Evolutionary conservation across 2,329 filamentous ascomycete species (phyloP).

Genomic region (Raffaelea ambrosiae): DNA sequence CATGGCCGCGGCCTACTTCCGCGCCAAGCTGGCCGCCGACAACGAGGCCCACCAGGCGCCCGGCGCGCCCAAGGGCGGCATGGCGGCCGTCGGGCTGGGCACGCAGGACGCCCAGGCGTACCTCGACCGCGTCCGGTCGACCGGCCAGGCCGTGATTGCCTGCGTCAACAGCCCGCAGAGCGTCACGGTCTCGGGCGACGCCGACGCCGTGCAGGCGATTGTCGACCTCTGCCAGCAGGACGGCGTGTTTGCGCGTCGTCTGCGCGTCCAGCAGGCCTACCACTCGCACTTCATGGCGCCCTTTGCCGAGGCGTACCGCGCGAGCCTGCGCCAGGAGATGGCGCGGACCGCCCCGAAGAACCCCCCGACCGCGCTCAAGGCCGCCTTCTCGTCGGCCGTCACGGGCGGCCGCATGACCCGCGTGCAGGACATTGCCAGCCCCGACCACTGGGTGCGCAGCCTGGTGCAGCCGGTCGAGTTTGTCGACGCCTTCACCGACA

Average conservation of each 20-base stretch:
- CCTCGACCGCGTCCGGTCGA: constrained; percentile 22
- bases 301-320: constrained; percentile 14
- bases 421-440: background rate
- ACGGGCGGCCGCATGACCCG: background rate
- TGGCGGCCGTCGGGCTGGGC: constrained; percentile 46
- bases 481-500: constrained; percentile 25
- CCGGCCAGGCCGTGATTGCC: constrained; percentile 22
- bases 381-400: constrained; percentile 34
- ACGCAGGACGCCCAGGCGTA: constrained; percentile 30
- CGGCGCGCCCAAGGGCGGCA: constrained; percentile 20
- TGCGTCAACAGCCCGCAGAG: constrained; percentile 45
- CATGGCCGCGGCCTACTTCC: constrained; percentile 3
- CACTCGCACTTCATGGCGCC: constrained; percentile 23
- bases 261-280: constrained; percentile 23
- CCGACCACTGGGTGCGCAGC: constrained; percentile 22
- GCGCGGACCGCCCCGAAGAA: constrained; percentile 17
- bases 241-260: constrained; percentile 30
- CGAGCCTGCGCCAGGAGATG: constrained; percentile 14
- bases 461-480: constrained; percentile 28
- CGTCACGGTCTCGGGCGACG: constrained; percentile 42
- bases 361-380: constrained; percentile 12
- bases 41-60: background rate
- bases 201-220: constrained; percentile 32
- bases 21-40: background rate
- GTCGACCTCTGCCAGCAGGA: constrained; percentile 29